A percentile compares a stretch with the other conserved stretches of the same genome.
These are phyloP conservation scores for Aquilaria malaccensis DNA, from an alignment of 345 rosid species.

Conservation along the genomic window DNA sequence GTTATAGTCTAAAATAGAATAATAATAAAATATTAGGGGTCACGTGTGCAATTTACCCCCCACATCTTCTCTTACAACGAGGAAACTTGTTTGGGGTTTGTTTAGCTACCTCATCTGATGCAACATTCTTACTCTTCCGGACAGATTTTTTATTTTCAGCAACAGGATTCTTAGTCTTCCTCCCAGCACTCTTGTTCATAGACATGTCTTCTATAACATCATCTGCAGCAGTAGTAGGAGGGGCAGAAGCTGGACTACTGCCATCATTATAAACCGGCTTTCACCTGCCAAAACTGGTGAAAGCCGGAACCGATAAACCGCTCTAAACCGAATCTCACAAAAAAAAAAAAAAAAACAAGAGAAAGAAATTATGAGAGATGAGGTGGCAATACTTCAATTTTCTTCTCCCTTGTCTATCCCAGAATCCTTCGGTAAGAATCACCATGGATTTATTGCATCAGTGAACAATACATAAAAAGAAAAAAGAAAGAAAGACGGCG, in stretches of 20 bases:
- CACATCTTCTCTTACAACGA: constrained; percentile 49
- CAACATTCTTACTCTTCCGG: constrained; percentile 32
- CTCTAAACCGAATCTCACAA: constrained; percentile 14
- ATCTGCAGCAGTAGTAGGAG: constrained; percentile 19
- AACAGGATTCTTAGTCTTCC: constrained; percentile 29
- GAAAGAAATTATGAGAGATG: too few relatives aligned
- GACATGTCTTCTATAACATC: constrained; percentile 22
- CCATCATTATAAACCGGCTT: constrained; percentile 22
- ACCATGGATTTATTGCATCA: too few relatives aligned
- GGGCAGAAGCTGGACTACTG: constrained; percentile 15
- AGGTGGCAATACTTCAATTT: constrained; percentile 12
- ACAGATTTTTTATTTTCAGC: constrained; percentile 23
- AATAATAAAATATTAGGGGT: too few relatives aligned
- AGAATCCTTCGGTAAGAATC: constrained; percentile 13
- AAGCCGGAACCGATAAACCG: constrained; percentile 15
- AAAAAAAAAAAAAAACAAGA: too few relatives aligned
- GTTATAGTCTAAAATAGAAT: too few relatives aligned
- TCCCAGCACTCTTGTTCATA: constrained; percentile 22
- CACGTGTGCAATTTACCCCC: neutral
- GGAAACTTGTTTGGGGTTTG: constrained; percentile 54
- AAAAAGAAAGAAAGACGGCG: too few relatives aligned
- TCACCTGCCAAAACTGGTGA: constrained; percentile 30
- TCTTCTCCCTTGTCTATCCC: constrained; percentile 16
- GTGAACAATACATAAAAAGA: too few relatives aligned
- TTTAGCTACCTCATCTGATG: constrained; percentile 29